These are phyloP conservation scores for Kodamaea leandrae DNA, from an alignment of 805 yeast species.

Conservation along the genomic window DNA sequence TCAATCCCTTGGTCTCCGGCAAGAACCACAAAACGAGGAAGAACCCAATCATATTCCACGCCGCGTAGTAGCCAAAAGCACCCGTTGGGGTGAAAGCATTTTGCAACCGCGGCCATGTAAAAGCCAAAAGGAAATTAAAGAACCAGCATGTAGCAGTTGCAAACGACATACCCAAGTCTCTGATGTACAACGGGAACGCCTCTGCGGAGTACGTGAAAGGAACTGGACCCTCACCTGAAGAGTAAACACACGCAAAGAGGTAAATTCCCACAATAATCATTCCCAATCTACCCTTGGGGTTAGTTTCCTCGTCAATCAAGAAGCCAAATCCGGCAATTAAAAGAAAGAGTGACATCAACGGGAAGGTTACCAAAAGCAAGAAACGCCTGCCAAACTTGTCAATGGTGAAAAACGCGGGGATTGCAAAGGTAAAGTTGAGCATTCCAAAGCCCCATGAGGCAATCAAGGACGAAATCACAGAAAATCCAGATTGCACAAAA, in stretches of 20 bases:
- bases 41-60: conserved; percentile 72
- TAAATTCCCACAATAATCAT: conserved; percentile 72
- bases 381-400: conserved; percentile 74
- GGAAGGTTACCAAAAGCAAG: conserved; percentile 56
- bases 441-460: conserved; percentile 89
- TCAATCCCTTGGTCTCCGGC: conserved; percentile 69
- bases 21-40: conserved; percentile 67
- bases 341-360: conserved; percentile 57
- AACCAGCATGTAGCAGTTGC: conserved; percentile 77
- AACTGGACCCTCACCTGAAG: conserved; percentile 86
- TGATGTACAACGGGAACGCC: conserved; percentile 71
- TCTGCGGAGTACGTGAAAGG: conserved; percentile 89
- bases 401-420: conserved; percentile 79
- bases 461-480: conserved; percentile 57
- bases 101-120: conserved; percentile 75
- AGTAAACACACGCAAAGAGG: conserved; percentile 67
- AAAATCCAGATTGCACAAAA: conserved; percentile 64
- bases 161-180: conserved; percentile 77
- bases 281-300: conserved; percentile 55
- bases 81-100: conserved; percentile 73
- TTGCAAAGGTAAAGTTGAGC: conserved; percentile 73
- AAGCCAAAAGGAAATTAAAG: conserved; percentile 64
- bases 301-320: conserved; percentile 51
- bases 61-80: conserved; percentile 87
- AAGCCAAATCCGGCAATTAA: conserved; percentile 70